Percentiles rank a stretch among this genome's conserved stretches.
phyloP scores from a whole-genome alignment of 208 protist genomes.

The Leishmania turanica region DNA sequence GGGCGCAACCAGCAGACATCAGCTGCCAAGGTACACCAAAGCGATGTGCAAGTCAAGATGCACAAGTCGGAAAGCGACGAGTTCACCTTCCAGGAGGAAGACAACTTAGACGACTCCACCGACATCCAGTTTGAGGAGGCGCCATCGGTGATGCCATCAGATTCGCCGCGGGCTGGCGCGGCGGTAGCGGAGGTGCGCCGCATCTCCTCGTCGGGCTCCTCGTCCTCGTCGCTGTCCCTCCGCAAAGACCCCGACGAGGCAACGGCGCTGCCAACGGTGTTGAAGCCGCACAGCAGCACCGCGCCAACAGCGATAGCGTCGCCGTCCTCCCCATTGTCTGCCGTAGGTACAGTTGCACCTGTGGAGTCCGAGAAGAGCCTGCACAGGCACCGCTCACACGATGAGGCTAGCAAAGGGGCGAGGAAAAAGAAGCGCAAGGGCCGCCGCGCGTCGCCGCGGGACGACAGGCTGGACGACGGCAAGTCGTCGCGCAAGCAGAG shows the following conservation, averaged over 20 bases:
- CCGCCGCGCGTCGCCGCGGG: neutral
- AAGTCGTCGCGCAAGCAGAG: neutral
- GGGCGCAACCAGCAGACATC: constrained; percentile 5
- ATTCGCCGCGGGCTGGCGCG: neutral
- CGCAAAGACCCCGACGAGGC: constrained; percentile 36
- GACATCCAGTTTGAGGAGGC: constrained; percentile 41
- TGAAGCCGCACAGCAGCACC: neutral
- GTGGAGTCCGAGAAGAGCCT: constrained; percentile 17
- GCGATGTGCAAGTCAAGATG: neutral
- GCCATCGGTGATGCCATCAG: constrained; percentile 1
- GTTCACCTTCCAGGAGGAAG: constrained; percentile 14
- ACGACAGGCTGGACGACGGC: neutral
- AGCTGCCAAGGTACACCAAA: constrained; percentile 15
- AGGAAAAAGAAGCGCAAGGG: constrained; percentile 10
- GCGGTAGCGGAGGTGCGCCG: neutral
- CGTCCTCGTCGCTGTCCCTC: constrained; percentile 29
- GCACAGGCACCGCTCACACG: neutral
- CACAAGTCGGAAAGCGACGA: constrained; percentile 14
- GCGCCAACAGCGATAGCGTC: neutral
- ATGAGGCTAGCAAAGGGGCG: constrained; percentile 3
- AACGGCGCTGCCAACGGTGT: constrained; percentile 23
- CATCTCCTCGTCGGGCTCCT: neutral
- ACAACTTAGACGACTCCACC: neutral
- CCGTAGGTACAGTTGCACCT: constrained; percentile 1
- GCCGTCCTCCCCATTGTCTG: neutral